These are phyloP conservation scores for Excoecaria cochinchinensis DNA, from an alignment of 345 rosid species.

Conservation along the genomic window DNA sequence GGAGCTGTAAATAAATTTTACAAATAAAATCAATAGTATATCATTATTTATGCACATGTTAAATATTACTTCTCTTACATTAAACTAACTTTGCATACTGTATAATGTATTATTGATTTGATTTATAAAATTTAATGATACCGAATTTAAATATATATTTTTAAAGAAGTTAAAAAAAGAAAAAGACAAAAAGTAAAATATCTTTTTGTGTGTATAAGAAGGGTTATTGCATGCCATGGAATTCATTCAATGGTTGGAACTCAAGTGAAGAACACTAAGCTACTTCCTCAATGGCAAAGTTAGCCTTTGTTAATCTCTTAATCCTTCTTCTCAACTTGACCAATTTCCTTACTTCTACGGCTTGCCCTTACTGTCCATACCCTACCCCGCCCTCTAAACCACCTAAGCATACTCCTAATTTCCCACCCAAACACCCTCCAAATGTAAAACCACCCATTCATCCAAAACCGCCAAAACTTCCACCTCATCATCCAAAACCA, in stretches of 20 bases:
- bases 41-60: too few relatives aligned
- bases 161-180: too few relatives aligned
- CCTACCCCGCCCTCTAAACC: slow-evolving; percentile 35
- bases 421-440: slow-evolving; percentile 39
- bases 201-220: background rate
- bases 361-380: slow-evolving; percentile 46
- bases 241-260: background rate
- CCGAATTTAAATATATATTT: too few relatives aligned
- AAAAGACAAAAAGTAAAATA: too few relatives aligned
- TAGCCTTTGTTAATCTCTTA: slow-evolving; percentile 5
- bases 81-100: too few relatives aligned
- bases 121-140: too few relatives aligned
- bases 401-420: slow-evolving; percentile 24
- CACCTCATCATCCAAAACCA: slow-evolving; percentile 36
- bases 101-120: too few relatives aligned
- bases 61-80: too few relatives aligned
- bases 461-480: slow-evolving; percentile 13
- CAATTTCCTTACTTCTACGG: slow-evolving; percentile 30
- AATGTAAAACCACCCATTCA: slow-evolving; percentile 10
- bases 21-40: too few relatives aligned
- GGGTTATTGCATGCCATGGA: background rate
- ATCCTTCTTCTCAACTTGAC: slow-evolving; percentile 32
- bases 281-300: slow-evolving; percentile 18
- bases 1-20: too few relatives aligned
- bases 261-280: background rate